These are phyloP conservation scores for Claviceps monticola DNA, from an alignment of 2,329 filamentous ascomycete species.

Conservation along the genomic window DNA sequence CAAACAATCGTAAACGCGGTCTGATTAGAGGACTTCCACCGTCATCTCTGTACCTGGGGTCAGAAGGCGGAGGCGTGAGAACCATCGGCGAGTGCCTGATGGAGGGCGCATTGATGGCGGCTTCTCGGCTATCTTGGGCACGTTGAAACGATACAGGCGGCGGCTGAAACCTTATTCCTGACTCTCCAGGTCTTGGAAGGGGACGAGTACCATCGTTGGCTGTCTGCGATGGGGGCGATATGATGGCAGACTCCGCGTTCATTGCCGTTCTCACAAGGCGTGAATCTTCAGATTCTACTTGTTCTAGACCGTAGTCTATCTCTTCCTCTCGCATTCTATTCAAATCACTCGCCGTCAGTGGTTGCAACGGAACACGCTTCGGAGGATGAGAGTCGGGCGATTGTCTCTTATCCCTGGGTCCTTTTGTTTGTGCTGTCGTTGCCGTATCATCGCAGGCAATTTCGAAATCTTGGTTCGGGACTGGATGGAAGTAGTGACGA, in stretches of 20 bases:
- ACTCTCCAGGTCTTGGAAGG: background rate
- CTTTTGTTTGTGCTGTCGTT: conserved; percentile 5
- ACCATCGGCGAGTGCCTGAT: background rate
- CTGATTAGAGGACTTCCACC: background rate
- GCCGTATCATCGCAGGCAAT: conserved; percentile 23
- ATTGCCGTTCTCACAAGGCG: background rate
- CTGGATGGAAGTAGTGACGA: conserved; percentile 17
- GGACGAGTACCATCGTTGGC: background rate
- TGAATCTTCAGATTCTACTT: background rate
- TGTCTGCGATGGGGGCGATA: background rate
- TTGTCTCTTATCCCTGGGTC: background rate
- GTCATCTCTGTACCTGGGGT: background rate
- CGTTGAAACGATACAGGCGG: background rate
- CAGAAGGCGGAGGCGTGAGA: conserved; percentile 6
- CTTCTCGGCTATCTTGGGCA: background rate
- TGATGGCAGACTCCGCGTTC: background rate
- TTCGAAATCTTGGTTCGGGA: conserved; percentile 13
- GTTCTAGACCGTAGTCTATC: conserved; percentile 1
- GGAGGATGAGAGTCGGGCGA: background rate
- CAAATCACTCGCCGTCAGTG: conserved; percentile 7
- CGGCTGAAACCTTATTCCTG: background rate
- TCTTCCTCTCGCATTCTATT: conserved; percentile 11
- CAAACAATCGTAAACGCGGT: background rate
- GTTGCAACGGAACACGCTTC: conserved; percentile 8
- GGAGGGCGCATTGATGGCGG: background rate